Conservation (phyloP, 768 basidiomycete genomes). For the Pleurotus giganteus region DNA sequence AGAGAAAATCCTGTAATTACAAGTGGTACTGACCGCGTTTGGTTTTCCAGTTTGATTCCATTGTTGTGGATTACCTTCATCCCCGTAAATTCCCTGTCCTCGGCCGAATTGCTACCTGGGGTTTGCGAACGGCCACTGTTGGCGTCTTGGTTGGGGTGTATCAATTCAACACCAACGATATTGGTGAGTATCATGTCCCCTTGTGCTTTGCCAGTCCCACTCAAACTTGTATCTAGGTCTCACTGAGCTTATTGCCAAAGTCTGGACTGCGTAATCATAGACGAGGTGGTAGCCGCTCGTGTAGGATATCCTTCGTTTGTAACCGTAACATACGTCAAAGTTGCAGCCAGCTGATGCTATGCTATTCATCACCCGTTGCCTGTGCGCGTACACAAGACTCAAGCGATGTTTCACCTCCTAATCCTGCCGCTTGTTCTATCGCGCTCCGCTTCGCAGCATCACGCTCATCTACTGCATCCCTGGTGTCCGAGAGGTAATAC, state of each 20-base stretch:
- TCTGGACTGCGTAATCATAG: constrained; percentile 86
- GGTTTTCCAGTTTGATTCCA: constrained; percentile 60
- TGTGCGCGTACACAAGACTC: too few species aligned
- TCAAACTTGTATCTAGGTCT: constrained; percentile 50
- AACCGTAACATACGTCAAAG: too few species aligned
- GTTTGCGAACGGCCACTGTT: constrained; percentile 71
- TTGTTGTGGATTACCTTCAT: constrained; percentile 89
- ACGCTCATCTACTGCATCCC: too few species aligned
- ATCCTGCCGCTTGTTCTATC: too few species aligned
- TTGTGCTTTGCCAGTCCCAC: not conserved
- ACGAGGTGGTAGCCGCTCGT: too few species aligned
- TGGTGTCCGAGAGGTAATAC: too few species aligned
- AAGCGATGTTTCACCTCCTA: too few species aligned
- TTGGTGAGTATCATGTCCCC: constrained; percentile 61
- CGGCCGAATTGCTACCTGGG: constrained; percentile 72
- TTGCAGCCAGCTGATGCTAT: too few species aligned
- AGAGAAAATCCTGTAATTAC: not conserved
- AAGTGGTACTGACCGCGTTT: not conserved
- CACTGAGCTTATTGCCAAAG: constrained; percentile 78
- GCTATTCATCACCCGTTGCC: too few species aligned
- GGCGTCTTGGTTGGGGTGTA: constrained; percentile 88
- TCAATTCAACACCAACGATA: constrained; percentile 98
- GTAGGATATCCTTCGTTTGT: too few species aligned
- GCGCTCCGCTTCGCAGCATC: too few species aligned
- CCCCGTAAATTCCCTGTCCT: constrained; percentile 88